Base-by-base conservation (phyloP, 441 rosid genomes). In the Caryocar brasiliense region DNA sequence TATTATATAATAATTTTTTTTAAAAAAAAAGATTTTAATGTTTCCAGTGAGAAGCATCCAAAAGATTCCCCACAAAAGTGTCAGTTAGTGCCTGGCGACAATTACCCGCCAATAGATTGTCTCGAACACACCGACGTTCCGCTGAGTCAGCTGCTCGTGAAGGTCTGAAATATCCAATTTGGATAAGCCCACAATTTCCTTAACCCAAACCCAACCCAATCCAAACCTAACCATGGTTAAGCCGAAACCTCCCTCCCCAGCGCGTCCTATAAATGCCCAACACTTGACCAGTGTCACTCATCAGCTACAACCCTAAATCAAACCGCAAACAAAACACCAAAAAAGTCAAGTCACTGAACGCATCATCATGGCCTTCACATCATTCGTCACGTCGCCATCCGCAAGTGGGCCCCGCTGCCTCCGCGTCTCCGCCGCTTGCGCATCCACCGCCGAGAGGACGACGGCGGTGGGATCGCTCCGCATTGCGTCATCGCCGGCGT, bases 91-190 rank as follows among this genome's bases (percentile, higher is more conserved):
- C n/a, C n/a, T n/a, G n/a, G n/a, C n/a, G n/a, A n/a, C n/a, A n/a
- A n/a, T n/a, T n/a, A n/a, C n/a, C n/a, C n/a, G n/a, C n/a, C n/a
- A n/a, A n/a, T n/a, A n/a, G 7, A 25, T 25, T 3, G 7, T 38
- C 23, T 36, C 57, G 3, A 2, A 26, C 29, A 41, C 65, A 11
- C 67, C 68, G 68, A 71, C 74, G 54, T 34, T 23, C 53, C 28
- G 55, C 73, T 65, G 75, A 75, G 73, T 78, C 81, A 75, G 62
- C 75, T 5, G 11, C 26, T n/a, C n/a, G n/a, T 1, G 14, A 17
- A 11, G 29, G 18, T 20, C 32, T 7, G 7, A 33, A 28, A 8
- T 18, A 21, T 46, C 51, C 54, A 45, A 43, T n/a, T 19, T 24
- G 62, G 73, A 60, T 64, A 60, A 64, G 62, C 17, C 27, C 4